These are phyloP conservation scores for Aquilaria malaccensis DNA, from an alignment of 345 rosid species.

Conservation along the genomic window DNA sequence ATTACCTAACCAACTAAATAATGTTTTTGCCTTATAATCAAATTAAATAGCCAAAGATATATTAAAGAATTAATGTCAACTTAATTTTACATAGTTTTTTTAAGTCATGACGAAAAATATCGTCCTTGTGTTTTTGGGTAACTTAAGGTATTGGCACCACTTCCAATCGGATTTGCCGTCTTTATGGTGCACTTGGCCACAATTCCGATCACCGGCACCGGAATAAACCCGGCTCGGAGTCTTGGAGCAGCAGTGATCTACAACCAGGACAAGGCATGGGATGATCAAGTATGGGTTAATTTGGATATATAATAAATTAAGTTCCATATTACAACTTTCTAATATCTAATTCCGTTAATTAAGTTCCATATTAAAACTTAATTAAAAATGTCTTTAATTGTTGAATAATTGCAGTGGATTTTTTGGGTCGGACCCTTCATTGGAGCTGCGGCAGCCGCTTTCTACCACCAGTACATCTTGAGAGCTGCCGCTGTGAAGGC, in stretches of 20 bases:
- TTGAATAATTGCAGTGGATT: slow-evolving; percentile 41
- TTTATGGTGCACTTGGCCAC: slow-evolving; percentile 69
- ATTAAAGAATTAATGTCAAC: background rate
- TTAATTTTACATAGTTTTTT: background rate
- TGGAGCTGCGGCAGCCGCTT: slow-evolving; percentile 59
- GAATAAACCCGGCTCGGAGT: slow-evolving; percentile 68
- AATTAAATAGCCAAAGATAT: background rate
- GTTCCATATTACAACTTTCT: too few species aligned
- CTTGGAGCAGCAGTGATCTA: slow-evolving; percentile 58
- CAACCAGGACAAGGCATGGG: slow-evolving; percentile 44
- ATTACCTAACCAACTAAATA: background rate
- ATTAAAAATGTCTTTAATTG: background rate
- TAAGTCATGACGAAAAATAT: background rate
- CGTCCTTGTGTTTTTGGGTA: background rate
- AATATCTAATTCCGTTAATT: too few species aligned
- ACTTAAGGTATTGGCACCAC: slow-evolving; percentile 52
- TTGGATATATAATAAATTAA: too few species aligned
- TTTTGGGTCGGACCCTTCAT: slow-evolving; percentile 75
- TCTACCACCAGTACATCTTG: slow-evolving; percentile 49
- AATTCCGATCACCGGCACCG: slow-evolving; percentile 67
- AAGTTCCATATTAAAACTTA: background rate
- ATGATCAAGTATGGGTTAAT: slow-evolving; percentile 36
- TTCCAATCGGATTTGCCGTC: slow-evolving; percentile 63
- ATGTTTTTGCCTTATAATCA: too few species aligned
- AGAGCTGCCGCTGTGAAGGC: slow-evolving; percentile 50